Conservation (phyloP, 805 yeast species). For the Candida vartiovaarae region DNA sequence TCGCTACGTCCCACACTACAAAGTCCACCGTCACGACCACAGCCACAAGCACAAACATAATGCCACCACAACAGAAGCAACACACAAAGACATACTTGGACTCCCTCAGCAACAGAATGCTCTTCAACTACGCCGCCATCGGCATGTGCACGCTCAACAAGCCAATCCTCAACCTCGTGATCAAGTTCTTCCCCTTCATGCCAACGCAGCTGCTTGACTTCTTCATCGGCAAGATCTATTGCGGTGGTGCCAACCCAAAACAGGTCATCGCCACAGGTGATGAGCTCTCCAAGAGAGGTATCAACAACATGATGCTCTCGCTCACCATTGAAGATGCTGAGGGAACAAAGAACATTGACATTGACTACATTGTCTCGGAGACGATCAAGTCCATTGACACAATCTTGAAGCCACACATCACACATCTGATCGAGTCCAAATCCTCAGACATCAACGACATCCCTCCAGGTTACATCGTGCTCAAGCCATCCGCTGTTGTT, state of each 20-base stretch:
- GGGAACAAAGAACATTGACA: slow-evolving; percentile 57
- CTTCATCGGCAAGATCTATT: slow-evolving; percentile 74
- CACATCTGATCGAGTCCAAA: slow-evolving; percentile 41
- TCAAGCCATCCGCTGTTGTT: slow-evolving; percentile 89
- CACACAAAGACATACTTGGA: slow-evolving; percentile 36
- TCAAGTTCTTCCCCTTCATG: slow-evolving; percentile 62
- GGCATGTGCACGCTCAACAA: slow-evolving; percentile 65
- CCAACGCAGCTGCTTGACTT: slow-evolving; percentile 67
- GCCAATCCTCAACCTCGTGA: slow-evolving; percentile 51
- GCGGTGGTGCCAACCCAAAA: slow-evolving; percentile 77
- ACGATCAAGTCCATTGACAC: slow-evolving; percentile 61
- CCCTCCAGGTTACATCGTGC: slow-evolving; percentile 87
- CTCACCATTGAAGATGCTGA: slow-evolving; percentile 90
- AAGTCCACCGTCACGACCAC: slow-evolving; percentile 10
- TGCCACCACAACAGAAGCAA: neutral
- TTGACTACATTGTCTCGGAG: slow-evolving; percentile 50
- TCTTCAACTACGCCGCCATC: slow-evolving; percentile 58
- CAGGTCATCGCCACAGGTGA: slow-evolving; percentile 70
- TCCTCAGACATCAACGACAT: slow-evolving; percentile 50
- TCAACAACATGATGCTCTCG: slow-evolving; percentile 92
- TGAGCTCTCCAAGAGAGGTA: slow-evolving; percentile 62
- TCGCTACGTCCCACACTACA: slow-evolving; percentile 10
- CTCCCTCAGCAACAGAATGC: slow-evolving; percentile 44
- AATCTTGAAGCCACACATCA: slow-evolving; percentile 66
- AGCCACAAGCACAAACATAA: neutral